Evolutionary conservation across 2,329 filamentous ascomycete genomes (phyloP).

Genomic region (Teratosphaeriaceae sp.): DNA sequence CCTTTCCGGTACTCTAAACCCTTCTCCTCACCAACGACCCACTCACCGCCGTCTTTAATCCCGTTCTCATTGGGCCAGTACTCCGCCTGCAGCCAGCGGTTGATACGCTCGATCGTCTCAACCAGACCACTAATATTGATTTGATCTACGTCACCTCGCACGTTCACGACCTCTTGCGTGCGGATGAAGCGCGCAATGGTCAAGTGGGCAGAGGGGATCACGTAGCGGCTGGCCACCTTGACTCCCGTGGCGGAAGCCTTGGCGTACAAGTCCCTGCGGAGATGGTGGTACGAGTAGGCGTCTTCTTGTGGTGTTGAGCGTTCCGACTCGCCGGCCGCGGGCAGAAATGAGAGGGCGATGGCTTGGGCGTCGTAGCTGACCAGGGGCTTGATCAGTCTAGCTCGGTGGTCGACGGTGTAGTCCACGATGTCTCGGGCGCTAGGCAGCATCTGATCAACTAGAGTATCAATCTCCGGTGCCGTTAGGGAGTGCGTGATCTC

Average conservation of each 20-base stretch:
- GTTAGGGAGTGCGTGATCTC: conserved; percentile 80
- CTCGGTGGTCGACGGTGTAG: conserved; percentile 59
- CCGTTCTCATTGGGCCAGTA: conserved; percentile 56
- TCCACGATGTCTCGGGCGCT: conserved; percentile 56
- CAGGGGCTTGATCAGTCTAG: conserved; percentile 73
- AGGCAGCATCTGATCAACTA: conserved; percentile 53
- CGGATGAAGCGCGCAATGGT: conserved; percentile 77
- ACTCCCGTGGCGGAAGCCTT: conserved; percentile 56
- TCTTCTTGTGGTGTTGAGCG: conserved; percentile 48
- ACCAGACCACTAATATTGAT: conserved; percentile 60
- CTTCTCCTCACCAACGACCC: conserved; percentile 80
- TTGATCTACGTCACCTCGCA: conserved; percentile 39
- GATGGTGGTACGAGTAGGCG: conserved; percentile 80
- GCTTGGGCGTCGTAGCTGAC: conserved; percentile 81
- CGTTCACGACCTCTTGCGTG: conserved; percentile 49
- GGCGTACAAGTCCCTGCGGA: conserved; percentile 70
- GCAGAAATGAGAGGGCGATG: conserved; percentile 79
- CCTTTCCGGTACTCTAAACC: conserved; percentile 73
- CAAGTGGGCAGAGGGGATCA: conserved; percentile 83
- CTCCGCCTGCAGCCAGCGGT: conserved; percentile 62
- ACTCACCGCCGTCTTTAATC: conserved; percentile 56
- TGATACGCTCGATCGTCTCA: conserved; percentile 65
- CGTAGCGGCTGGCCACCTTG: conserved; percentile 70
- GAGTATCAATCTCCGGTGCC: conserved; percentile 55
- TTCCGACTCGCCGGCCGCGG: conserved; percentile 49